These are phyloP conservation scores for Glaciozyma antarctica DNA, from an alignment of 768 basidiomycete genomes.

Conservation along the genomic window DNA sequence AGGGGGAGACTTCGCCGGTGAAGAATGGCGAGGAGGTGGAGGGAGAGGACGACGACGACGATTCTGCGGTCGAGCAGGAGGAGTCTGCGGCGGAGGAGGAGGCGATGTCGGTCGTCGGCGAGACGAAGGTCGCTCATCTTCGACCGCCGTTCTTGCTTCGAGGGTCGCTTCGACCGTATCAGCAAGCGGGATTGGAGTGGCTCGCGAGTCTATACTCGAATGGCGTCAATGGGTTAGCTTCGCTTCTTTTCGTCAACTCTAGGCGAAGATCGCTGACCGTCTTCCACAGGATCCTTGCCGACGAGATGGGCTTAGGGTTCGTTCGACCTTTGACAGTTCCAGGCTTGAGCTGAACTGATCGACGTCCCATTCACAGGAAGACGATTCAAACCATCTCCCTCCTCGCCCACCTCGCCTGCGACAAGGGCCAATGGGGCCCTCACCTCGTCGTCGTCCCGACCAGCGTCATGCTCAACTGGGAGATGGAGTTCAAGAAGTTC, in stretches of 20 bases:
- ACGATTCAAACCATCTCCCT: slow-evolving; percentile 94
- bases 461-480: slow-evolving; percentile 50
- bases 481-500: slow-evolving; percentile 45
- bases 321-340: slow-evolving; percentile 38
- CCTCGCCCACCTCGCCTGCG: slow-evolving; percentile 70
- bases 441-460: slow-evolving; percentile 89
- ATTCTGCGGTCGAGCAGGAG: slow-evolving; percentile 16
- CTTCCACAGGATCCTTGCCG: slow-evolving; percentile 14
- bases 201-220: slow-evolving; percentile 43
- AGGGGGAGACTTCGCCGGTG: neutral
- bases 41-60: slow-evolving; percentile 14
- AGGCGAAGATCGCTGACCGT: slow-evolving; percentile 81
- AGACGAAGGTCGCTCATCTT: slow-evolving; percentile 26
- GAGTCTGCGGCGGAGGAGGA: slow-evolving; percentile 24
- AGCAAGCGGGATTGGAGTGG: slow-evolving; percentile 46
- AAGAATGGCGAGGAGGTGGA: neutral
- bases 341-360: slow-evolving; percentile 17
- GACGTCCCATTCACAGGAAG: slow-evolving; percentile 43
- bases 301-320: slow-evolving; percentile 48
- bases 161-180: slow-evolving; percentile 44
- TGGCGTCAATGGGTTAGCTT: slow-evolving; percentile 40
- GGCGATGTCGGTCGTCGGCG: slow-evolving; percentile 13
- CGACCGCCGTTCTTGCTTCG: slow-evolving; percentile 43
- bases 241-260: slow-evolving; percentile 46
- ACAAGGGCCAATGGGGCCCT: slow-evolving; percentile 57